Evolutionary conservation across 495 filamentous ascomycete species (phyloP).

Genomic region (Jackrogersella multiformis): DNA sequence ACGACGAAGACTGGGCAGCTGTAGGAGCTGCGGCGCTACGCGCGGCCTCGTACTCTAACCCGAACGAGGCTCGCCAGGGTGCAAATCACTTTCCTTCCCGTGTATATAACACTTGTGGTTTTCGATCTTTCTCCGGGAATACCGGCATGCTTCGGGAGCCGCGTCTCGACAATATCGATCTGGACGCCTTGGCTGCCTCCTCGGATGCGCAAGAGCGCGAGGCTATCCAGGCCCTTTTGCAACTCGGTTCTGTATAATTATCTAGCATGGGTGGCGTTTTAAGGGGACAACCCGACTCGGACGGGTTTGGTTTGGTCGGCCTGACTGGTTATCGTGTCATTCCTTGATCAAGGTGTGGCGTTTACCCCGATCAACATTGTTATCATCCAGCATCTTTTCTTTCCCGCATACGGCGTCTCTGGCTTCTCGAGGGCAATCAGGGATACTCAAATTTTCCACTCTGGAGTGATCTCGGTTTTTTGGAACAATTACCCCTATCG

Average conservation of each 20-base stretch:
- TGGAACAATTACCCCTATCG: constrained; percentile 23
- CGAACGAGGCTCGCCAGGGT: constrained; percentile 46
- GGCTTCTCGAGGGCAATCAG: constrained; percentile 25
- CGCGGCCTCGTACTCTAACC: constrained; percentile 67
- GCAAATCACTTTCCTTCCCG: constrained; percentile 51
- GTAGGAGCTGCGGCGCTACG: constrained; percentile 88
- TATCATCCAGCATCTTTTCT: constrained; percentile 37
- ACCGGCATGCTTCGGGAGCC: constrained; percentile 59
- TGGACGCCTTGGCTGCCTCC: constrained; percentile 60
- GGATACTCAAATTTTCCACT: constrained; percentile 26
- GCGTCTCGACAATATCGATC: constrained; percentile 58
- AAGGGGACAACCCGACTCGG: constrained; percentile 36
- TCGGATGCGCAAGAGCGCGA: constrained; percentile 79
- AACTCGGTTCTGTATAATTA: constrained; percentile 86
- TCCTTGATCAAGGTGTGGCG: constrained; percentile 29
- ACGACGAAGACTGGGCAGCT: constrained; percentile 96
- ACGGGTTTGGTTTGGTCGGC: constrained; percentile 37
- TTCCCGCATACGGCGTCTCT: constrained; percentile 35
- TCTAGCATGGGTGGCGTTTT: constrained; percentile 60
- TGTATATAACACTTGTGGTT: constrained; percentile 59
- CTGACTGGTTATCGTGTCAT: constrained; percentile 37
- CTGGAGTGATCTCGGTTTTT: constrained; percentile 19
- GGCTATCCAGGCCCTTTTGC: constrained; percentile 83
- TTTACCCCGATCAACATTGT: constrained; percentile 39
- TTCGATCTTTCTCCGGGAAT: constrained; percentile 58